These are phyloP conservation scores for Tylopilus intermedius DNA, from an alignment of 768 basidiomycete genomes.

Conservation along the genomic window DNA sequence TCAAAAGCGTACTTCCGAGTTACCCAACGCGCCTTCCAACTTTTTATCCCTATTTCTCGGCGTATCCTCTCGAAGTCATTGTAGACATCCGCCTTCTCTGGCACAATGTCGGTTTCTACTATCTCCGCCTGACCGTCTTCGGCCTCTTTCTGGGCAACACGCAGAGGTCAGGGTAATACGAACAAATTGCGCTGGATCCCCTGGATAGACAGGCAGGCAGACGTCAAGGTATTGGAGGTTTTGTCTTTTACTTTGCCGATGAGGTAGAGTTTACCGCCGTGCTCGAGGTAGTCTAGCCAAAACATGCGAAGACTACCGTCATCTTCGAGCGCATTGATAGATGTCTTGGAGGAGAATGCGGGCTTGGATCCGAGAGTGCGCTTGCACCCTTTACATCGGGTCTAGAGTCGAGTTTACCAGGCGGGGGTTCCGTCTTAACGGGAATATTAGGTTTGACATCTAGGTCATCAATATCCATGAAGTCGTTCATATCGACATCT, in stretches of 20 bases:
- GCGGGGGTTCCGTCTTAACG: conserved; percentile 17
- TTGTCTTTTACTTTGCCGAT: conserved; percentile 89
- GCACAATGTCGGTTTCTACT: conserved; percentile 70
- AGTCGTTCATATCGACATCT: conserved; percentile 53
- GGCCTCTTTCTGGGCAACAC: conserved; percentile 38
- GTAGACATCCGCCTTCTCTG: conserved; percentile 67
- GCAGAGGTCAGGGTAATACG: conserved; percentile 71
- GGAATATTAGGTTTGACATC: conserved; percentile 39
- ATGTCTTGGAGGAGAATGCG: conserved; percentile 34
- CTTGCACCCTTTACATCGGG: neutral
- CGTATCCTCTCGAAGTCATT: conserved; percentile 79
- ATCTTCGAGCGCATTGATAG: conserved; percentile 63
- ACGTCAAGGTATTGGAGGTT: conserved; percentile 58
- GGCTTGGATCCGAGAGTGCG: conserved; percentile 41
- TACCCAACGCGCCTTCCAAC: conserved; percentile 81
- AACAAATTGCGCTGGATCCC: conserved; percentile 88
- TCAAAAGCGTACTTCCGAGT: conserved; percentile 91
- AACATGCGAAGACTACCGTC: conserved; percentile 88
- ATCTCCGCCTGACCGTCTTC: conserved; percentile 33
- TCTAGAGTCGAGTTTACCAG: conserved; percentile 13
- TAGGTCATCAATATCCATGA: conserved; percentile 57
- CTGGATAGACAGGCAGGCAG: conserved; percentile 82
- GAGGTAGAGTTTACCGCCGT: conserved; percentile 79
- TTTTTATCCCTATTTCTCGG: conserved; percentile 63
- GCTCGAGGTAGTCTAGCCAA: conserved; percentile 94